A percentile compares a stretch with the other conserved stretches of the same genome.
Evolutionary conservation across 1,284 basidiomycete species (phyloP).

Genomic region (Tilletia indica): DNA sequence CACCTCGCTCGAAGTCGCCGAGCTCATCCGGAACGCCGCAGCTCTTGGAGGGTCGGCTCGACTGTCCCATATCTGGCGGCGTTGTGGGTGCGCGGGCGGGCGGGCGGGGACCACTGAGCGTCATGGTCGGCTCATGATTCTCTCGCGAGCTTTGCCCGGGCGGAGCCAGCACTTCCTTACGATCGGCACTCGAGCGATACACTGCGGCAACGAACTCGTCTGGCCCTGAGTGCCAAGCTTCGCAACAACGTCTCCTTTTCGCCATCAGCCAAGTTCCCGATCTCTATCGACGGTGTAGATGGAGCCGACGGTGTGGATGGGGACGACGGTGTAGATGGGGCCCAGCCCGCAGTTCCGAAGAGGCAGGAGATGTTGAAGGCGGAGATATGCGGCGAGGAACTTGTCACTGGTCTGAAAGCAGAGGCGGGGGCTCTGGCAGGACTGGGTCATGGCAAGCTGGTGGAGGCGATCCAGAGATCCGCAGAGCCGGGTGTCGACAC

Average conservation of each 20-base stretch:
- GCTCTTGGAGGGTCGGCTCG: conserved; percentile 63
- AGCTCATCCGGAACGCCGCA: conserved; percentile 63
- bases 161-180: conserved; percentile 61
- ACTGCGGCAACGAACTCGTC: conserved; percentile 77
- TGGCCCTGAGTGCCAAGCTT: no score
- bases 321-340: conserved; percentile 23
- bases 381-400: conserved; percentile 30
- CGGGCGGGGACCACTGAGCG: conserved; percentile 66
- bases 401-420: conserved; percentile 32
- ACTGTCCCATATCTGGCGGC: conserved; percentile 88
- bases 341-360: conserved; percentile 29
- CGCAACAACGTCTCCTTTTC: no score
- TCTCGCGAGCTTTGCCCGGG: conserved; percentile 64
- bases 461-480: conserved; percentile 45
- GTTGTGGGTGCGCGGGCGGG: conserved; percentile 74
- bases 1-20: conserved; percentile 68
- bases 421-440: conserved; percentile 30
- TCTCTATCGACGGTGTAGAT: conserved; percentile 32
- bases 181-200: conserved; percentile 79
- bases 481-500: conserved; percentile 42
- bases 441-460: conserved; percentile 35
- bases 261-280: no score
- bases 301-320: conserved; percentile 25
- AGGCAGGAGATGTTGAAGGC: conserved; percentile 41
- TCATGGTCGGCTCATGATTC: conserved; percentile 77